Base-by-base conservation (phyloP, 2,329 filamentous ascomycete species). In the Beauveria sp. region DNA sequence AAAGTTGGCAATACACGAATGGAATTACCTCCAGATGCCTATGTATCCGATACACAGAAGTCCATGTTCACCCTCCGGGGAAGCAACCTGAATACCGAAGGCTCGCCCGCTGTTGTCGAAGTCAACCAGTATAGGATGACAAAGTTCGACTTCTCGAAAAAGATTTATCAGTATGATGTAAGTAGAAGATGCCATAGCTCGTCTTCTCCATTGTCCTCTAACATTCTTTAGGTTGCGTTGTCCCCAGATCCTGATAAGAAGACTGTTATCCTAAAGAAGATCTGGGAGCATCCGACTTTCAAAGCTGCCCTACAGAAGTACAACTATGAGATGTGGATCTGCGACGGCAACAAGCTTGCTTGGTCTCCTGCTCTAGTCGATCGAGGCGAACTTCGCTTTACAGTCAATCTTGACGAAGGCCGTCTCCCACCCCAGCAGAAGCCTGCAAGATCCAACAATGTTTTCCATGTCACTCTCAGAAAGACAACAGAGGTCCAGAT, bases 131-230 rank as follows among this genome's bases (percentile, higher is more conserved):
- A 87, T 73, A 81, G 86, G 0, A 86, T 97, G 60, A 74, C 72
- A 0, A 74, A 77, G 10, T 84, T 86, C 45, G 70, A 76, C 60
- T 86, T 86, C 0, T 79, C 73, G 2, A 81, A 78, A 14, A 82
- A 84, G 0, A 83, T 97, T 24, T 86, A 86, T 64, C 93, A 97
- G 70, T 98, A 93, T 67, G 91, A 96, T 76, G 90, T 93, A 76
- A 81, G 88, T 81, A 56, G 45, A 18, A 38, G 34, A 38, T 38
- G 34, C 14, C 16, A 12, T 34, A 38, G 12, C 14, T 16, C 34
- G 34, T 38, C 34, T 16, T 38, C 34, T 38, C 34, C 14, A 38
- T 16, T 14, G 1, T 38, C 12, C 34, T 38, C 34, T 38, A 38
- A 38, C 14, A 14, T 14, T 38, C 14, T 38, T 38, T 43, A 91